Percentiles rank a stretch among this genome's conserved stretches.
Evolutionary conservation across 768 basidiomycete species (phyloP).

Genomic region (Chalciporus pseudorubinellus): DNA sequence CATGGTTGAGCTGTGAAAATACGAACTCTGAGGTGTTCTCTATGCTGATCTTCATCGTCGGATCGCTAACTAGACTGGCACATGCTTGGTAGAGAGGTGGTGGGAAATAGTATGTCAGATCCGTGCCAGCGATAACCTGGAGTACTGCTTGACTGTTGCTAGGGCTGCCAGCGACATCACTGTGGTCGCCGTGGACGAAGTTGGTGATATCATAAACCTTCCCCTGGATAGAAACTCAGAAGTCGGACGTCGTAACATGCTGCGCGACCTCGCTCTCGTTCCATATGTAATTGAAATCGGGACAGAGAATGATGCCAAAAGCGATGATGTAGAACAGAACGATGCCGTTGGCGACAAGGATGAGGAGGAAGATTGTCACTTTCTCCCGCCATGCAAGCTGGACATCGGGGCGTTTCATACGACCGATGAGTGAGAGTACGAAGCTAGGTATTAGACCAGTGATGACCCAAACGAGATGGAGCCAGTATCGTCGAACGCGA

Average conservation of each 20-base stretch:
- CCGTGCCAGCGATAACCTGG: constrained; percentile 55
- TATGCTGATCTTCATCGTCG: constrained; percentile 37
- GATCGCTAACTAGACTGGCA: constrained; percentile 52
- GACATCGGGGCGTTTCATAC: constrained; percentile 68
- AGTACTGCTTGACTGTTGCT: constrained; percentile 50
- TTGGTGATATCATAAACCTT: constrained; percentile 61
- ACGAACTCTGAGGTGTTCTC: constrained; percentile 47
- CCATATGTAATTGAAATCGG: constrained; percentile 62
- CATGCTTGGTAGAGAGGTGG: constrained; percentile 58
- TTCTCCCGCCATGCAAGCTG: constrained; percentile 72
- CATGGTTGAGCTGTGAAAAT: constrained; percentile 50
- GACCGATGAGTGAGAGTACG: constrained; percentile 46
- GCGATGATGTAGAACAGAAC: constrained; percentile 67
- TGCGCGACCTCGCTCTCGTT: constrained; percentile 46
- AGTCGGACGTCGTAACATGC: constrained; percentile 51
- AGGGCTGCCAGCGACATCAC: constrained; percentile 50
- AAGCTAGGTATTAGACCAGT: constrained; percentile 60
- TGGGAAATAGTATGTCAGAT: constrained; percentile 63
- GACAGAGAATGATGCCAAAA: constrained; percentile 61
- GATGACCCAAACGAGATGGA: constrained; percentile 48
- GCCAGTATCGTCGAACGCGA: constrained; percentile 55
- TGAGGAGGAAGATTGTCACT: constrained; percentile 60
- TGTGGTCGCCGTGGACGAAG: constrained; percentile 60
- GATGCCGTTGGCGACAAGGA: constrained; percentile 49
- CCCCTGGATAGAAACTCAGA: constrained; percentile 63